A percentile compares a stretch with the other conserved stretches of the same genome.
Conservation (phyloP, 768 basidiomycete species). For the Rossbeevera mucosa region DNA sequence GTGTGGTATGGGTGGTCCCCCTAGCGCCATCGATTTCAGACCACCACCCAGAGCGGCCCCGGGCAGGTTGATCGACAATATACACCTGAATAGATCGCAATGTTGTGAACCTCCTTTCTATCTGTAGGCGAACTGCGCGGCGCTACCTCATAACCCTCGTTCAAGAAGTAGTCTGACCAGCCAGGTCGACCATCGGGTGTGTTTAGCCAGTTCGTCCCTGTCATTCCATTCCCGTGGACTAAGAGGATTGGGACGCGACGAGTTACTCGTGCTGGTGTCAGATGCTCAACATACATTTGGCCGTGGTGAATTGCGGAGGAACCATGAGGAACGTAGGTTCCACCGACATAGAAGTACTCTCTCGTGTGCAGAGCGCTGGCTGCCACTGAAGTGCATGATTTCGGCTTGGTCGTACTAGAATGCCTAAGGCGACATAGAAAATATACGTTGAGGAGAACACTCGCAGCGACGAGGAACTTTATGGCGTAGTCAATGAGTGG, state of each 20-base stretch:
- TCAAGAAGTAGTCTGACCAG: constrained; percentile 55
- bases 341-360: constrained; percentile 47
- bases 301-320: constrained; percentile 38
- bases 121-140: neutral
- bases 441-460: constrained; percentile 17
- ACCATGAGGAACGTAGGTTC: constrained; percentile 33
- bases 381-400: neutral
- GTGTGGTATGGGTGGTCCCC: constrained; percentile 26
- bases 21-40: constrained; percentile 35
- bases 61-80: constrained; percentile 43
- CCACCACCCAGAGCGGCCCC: constrained; percentile 45
- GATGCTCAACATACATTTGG: constrained; percentile 51
- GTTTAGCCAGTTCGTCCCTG: constrained; percentile 48
- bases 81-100: constrained; percentile 34
- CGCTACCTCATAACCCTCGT: constrained; percentile 46
- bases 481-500: constrained; percentile 3
- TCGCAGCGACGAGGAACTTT: constrained; percentile 6
- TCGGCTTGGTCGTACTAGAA: neutral
- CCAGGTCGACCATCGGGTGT: constrained; percentile 51
- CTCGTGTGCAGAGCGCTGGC: constrained; percentile 41
- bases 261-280: constrained; percentile 37
- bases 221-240: constrained; percentile 51
- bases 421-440: constrained; percentile 8
- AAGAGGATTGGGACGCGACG: constrained; percentile 41
- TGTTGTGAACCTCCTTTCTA: neutral